phyloP scores from a whole-genome alignment of 1,284 basidiomycete genomes.

The Ganoderma resinaceum region DNA sequence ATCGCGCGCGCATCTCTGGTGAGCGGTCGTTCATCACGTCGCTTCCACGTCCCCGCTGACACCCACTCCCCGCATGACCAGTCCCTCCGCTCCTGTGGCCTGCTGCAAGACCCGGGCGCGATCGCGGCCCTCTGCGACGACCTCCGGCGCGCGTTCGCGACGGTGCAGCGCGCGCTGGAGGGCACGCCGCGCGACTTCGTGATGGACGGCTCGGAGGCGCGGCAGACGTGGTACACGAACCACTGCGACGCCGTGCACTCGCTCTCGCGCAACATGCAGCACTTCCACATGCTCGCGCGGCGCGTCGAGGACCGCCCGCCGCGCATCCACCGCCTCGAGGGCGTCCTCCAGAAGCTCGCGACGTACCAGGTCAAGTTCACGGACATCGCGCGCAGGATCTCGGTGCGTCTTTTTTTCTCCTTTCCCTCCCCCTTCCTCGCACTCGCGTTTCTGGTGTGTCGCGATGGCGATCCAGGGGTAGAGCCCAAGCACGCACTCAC shows the following conservation, averaged over 20 bases:
- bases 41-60: background rate
- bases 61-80: constrained; percentile 1
- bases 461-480: background rate
- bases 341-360: constrained; percentile 46
- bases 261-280: constrained; percentile 27
- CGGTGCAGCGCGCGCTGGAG: constrained; percentile 31
- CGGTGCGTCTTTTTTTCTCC: constrained; percentile 18
- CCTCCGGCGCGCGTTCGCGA: constrained; percentile 21
- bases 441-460: background rate
- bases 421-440: background rate
- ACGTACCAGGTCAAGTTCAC: constrained; percentile 43
- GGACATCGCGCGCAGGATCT: constrained; percentile 32
- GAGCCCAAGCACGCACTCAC: background rate
- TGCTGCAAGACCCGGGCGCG: constrained; percentile 30
- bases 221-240: constrained; percentile 32
- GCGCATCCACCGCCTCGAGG: constrained; percentile 36
- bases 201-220: constrained; percentile 20
- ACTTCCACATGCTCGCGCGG: constrained; percentile 32
- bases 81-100: constrained; percentile 33
- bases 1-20: constrained; percentile 33
- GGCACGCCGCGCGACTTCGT: constrained; percentile 27
- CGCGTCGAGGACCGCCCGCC: constrained; percentile 31
- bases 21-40: constrained; percentile 3
- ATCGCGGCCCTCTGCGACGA: constrained; percentile 29
- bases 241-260: constrained; percentile 33